These are phyloP conservation scores for Fraxinus latifolia DNA, from an alignment of 305 asterid species.

Conservation along the genomic window DNA sequence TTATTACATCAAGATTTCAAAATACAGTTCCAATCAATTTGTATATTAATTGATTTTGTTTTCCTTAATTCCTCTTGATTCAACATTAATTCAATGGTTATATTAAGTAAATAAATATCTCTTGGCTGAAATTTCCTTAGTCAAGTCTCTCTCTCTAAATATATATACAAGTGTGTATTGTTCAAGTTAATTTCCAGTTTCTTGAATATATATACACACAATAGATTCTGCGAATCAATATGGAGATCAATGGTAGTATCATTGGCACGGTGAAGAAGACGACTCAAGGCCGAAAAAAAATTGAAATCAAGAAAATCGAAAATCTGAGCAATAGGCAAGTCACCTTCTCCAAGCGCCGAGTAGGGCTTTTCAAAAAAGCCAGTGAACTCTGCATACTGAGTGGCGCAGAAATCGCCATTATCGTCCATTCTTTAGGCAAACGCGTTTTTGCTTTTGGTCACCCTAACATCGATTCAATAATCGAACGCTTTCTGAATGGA, in stretches of 20 bases:
- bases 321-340: conserved; percentile 18
- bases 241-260: neutral
- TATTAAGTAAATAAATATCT: neutral
- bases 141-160: neutral
- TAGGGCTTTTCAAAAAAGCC: conserved; percentile 30
- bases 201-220: neutral
- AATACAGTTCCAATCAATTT: neutral
- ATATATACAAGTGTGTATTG: neutral
- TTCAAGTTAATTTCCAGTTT: neutral
- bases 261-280: conserved; percentile 8
- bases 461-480: conserved; percentile 23
- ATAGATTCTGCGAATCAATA: neutral
- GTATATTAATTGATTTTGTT: neutral
- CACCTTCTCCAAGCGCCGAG: conserved; percentile 29
- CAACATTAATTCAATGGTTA: neutral
- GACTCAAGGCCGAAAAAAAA: conserved; percentile 28
- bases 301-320: conserved; percentile 24
- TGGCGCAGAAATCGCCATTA: conserved; percentile 22
- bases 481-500: conserved; percentile 23
- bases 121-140: neutral
- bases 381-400: conserved; percentile 26
- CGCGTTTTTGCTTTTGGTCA: conserved; percentile 34
- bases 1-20: neutral
- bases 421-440: conserved; percentile 26
- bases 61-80: neutral